Evolutionary conservation across 805 yeast species (phyloP), one percentile per base, ranked within the genome.

Genomic region (Hanseniaspora vineae): DNA sequence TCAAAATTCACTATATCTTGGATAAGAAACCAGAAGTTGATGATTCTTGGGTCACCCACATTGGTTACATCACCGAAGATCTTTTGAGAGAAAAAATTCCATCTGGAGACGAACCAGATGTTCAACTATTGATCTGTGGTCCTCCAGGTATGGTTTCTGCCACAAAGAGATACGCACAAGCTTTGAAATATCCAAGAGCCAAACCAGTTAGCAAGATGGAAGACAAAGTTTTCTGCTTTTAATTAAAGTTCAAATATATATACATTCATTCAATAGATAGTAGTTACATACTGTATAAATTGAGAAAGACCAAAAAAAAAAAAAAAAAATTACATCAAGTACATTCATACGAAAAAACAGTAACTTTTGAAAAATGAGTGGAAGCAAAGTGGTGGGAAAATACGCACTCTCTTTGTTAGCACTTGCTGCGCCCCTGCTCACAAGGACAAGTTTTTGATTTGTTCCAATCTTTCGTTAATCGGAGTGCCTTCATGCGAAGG

Each of bases 61-160:
- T 71, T 44, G 97, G 97, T 31, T 88, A 79, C 58, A 79, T 88
- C 49, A 84, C 94, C 40, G 75, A 78, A 45, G 95, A 84, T 43
- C 69, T 85, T 54, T 69, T 89, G 66, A 72, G 74, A 56, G 68
- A 71, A 46, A 69, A 71, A 47, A 70, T 86, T 31, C 59, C 78
- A 39, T 70, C 66, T 39, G 69, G 77, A 51, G 44, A 39, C 35
- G 46, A 48, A 17, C 55, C 51, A 11, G 55, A 53, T 15, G 54
- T 52, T 5, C 84, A 83, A 70, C 71, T 90, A 55, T 76, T 90
- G 60, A 66, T 89, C 49, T 89, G 97, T 68, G 97, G 96, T 42
- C 97, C 97, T 44, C 94, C 95, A 51, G 88, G 90, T 52, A 84
- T 89, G 96, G 79, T 82, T 43, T 75, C 84, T 51, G 82, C 89